Base-by-base conservation (phyloP, 768 basidiomycete species). In the Tulasnella calospora region DNA sequence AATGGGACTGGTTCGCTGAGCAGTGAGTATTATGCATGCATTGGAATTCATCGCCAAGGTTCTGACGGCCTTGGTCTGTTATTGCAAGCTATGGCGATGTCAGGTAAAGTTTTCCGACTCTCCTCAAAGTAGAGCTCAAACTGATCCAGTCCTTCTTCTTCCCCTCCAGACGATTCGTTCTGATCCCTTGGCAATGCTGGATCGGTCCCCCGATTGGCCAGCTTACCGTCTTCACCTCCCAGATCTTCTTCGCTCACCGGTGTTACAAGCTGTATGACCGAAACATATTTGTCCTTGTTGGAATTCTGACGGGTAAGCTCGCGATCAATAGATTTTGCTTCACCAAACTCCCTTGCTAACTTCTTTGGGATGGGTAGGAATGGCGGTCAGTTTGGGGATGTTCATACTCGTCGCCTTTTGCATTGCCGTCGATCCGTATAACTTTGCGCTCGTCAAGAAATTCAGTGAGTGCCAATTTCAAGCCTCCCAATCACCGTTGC, bases 101-200 rank as follows among this genome's bases (percentile, higher is more conserved):
- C 33, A 12, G 61, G 61, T 67, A 35, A 15, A 17, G 17, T 35
- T 35, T 13, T 9, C 35, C 27, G 6, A 7, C 1, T 30, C 12
- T 33, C 4, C 9, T 15, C 27, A 30, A 1, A 15, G 19, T 35
- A 12, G 15, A 5, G 27, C 2, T 19, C 61, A 5, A 67, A 17
- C 13, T 67, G 17, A 67, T 35, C 19, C 1, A 27, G 9, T 35
- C 19, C 10, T 30, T 30, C 30, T 2, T 35, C 23, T 10, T 9
- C 4, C 36, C 33, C 15, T 51, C 51, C 38, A 72, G 71, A 30
- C 71, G 71, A 27, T 40, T 72, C 44, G 71, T 27, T 40, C 4
- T 27, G n/a, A 46, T 72, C n/a, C 71, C 74, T n/a, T 75, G 74
- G 74, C 35, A 46, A 51, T 23, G n/a, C 44, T 75, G 74, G 74